Conservation (phyloP, 179 eudicot species). For the Silene noctiflora region DNA sequence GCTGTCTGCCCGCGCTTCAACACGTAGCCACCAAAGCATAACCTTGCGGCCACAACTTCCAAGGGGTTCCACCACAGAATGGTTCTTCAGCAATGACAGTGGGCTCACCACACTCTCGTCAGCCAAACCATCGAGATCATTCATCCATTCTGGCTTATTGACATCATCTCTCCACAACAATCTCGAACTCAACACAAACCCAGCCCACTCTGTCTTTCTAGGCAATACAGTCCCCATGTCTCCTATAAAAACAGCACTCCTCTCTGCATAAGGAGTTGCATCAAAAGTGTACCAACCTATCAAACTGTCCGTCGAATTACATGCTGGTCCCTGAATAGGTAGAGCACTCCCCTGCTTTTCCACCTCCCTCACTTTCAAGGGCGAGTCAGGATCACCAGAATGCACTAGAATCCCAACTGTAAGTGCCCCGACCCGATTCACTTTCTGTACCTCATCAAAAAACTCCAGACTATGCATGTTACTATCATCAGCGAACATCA, state of each 20-base stretch:
- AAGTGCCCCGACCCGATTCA: constrained; percentile 76
- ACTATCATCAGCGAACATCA: constrained; percentile 96
- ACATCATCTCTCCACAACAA: constrained; percentile 69
- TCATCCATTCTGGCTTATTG: constrained; percentile 78
- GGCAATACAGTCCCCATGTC: constrained; percentile 76
- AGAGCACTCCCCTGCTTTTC: constrained; percentile 41
- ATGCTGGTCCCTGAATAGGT: constrained; percentile 93
- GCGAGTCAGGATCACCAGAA: constrained; percentile 52
- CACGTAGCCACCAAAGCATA: constrained; percentile 98
- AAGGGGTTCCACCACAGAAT: constrained; percentile 80
- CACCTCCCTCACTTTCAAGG: constrained; percentile 29
- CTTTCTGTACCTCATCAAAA: constrained; percentile 87
- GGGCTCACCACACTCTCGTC: constrained; percentile 67
- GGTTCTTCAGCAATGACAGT: constrained; percentile 57
- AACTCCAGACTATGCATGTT: constrained; percentile 93
- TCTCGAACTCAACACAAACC: constrained; percentile 82
- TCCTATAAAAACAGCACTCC: constrained; percentile 64
- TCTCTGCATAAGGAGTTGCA: constrained; percentile 46
- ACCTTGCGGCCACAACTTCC: constrained; percentile 93
- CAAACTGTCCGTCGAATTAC: constrained; percentile 67
- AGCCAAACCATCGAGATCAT: constrained; percentile 54
- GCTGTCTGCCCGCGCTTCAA: constrained; percentile 96
- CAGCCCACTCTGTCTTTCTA: constrained; percentile 89
- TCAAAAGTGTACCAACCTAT: constrained; percentile 86
- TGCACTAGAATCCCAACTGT: constrained; percentile 85